These are phyloP conservation scores for Iris macrosiphon DNA, from an alignment of 106 monocot species.

Conservation along the genomic window DNA sequence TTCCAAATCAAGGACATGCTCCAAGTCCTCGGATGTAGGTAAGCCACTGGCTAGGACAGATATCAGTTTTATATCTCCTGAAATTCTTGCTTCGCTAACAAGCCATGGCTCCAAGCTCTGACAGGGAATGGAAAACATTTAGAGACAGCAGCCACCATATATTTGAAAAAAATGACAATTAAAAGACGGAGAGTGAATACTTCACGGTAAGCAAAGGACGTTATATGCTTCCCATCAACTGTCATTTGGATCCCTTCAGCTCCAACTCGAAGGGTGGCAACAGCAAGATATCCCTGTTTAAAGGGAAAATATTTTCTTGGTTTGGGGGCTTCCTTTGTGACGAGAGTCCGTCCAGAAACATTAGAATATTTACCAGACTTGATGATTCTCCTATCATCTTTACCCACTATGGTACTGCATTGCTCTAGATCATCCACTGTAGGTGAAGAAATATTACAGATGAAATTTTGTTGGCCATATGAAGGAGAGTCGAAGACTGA, in stretches of 20 bases:
- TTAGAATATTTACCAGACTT: conserved; percentile 24
- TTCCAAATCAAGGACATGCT: conserved; percentile 61
- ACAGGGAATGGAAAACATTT: conserved; percentile 3
- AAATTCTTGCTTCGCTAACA: conserved; percentile 75
- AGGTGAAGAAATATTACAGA: conserved; percentile 6
- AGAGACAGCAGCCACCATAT: neutral
- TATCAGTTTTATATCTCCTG: conserved; percentile 71
- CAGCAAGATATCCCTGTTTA: conserved; percentile 61
- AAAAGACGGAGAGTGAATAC: conserved; percentile 25
- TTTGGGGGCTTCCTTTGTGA: conserved; percentile 12
- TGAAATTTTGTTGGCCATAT: neutral
- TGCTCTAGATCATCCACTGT: conserved; percentile 78
- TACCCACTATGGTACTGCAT: conserved; percentile 60
- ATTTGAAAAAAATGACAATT: neutral
- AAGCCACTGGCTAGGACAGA: conserved; percentile 85
- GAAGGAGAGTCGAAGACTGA: too few species aligned
- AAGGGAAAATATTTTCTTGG: conserved; percentile 71
- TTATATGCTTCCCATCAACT: conserved; percentile 86
- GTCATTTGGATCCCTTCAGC: conserved; percentile 88
- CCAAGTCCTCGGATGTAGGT: conserved; percentile 81
- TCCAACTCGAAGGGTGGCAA: conserved; percentile 77
- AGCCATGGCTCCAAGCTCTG: conserved; percentile 95
- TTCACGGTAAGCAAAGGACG: conserved; percentile 90
- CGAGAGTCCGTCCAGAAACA: conserved; percentile 14
- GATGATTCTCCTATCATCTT: conserved; percentile 28